Conservation (phyloP, 495 filamentous ascomycete genomes). For the Podospora anserina region DNA sequence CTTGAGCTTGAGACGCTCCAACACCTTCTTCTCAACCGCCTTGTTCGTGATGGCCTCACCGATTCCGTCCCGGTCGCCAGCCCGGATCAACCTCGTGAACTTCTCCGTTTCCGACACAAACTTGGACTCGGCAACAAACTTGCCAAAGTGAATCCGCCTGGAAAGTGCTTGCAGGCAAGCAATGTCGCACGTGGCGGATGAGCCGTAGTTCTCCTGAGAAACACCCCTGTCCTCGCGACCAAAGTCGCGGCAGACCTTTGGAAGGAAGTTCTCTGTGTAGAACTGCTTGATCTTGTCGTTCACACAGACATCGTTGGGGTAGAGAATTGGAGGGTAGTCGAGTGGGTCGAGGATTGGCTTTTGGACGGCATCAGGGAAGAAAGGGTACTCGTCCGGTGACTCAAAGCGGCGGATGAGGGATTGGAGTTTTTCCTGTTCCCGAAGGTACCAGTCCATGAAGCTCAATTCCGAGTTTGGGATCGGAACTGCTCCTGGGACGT, state of each 20-base stretch:
- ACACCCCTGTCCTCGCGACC: conserved; percentile 75
- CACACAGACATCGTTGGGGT: conserved; percentile 87
- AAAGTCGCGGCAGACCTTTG: conserved; percentile 70
- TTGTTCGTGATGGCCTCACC: conserved; percentile 86
- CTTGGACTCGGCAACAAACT: conserved; percentile 98
- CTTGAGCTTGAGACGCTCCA: conserved; percentile 84
- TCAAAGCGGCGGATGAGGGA: conserved; percentile 95
- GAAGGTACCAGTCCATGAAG: conserved; percentile 91
- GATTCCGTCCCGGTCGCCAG: conserved; percentile 73
- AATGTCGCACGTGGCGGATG: conserved; percentile 87
- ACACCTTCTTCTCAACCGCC: conserved; percentile 85
- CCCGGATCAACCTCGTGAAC: conserved; percentile 77
- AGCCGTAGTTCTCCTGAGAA: conserved; percentile 91
- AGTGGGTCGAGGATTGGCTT: conserved; percentile 82
- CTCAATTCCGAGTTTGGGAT: conserved; percentile 70
- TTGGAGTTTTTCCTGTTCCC: conserved; percentile 83
- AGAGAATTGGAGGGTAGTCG: conserved; percentile 85
- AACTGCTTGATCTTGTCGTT: conserved; percentile 81
- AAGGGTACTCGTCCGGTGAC: conserved; percentile 95
- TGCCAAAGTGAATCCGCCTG: conserved; percentile 92
- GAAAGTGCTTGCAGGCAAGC: conserved; percentile 87
- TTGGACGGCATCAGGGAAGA: conserved; percentile 83
- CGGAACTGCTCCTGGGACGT: conserved; percentile 70
- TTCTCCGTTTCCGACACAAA: conserved; percentile 77
- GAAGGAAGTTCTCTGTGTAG: conserved; percentile 81